Evolutionary conservation across 306 rosid genomes (phyloP).

Genomic region (Arachis stenosperma): DNA sequence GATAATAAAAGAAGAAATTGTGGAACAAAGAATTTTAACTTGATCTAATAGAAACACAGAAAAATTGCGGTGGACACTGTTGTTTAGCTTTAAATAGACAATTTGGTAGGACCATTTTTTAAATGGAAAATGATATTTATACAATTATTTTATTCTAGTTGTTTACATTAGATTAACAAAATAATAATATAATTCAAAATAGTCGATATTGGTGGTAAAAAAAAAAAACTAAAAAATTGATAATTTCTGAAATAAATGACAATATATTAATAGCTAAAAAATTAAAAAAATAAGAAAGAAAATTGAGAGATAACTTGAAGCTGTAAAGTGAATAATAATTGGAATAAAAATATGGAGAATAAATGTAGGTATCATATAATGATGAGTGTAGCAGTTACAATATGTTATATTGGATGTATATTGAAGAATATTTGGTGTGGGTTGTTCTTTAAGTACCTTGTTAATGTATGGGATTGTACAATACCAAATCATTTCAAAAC

Average conservation of each 20-base stretch:
- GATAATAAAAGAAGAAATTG: not conserved
- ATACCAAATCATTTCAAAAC: conserved; percentile 27
- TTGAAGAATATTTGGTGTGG: not conserved
- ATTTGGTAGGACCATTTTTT: not conserved
- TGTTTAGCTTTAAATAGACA: not conserved
- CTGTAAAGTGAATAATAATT: not conserved
- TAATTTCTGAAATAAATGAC: too few species aligned
- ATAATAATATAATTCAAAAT: too few species aligned
- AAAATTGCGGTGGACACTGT: not conserved
- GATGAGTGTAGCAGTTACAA: conserved; percentile 4
- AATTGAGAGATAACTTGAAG: not conserved
- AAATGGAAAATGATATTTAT: too few species aligned
- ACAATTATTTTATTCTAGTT: too few species aligned
- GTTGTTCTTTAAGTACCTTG: not conserved
- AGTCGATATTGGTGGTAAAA: too few species aligned
- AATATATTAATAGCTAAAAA: too few species aligned
- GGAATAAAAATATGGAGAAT: not conserved
- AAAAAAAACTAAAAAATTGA: too few species aligned
- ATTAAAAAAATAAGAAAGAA: not conserved
- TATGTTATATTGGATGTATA: not conserved
- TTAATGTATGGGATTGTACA: not conserved
- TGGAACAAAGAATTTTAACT: too few species aligned
- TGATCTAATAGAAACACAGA: not conserved
- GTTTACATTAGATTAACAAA: too few species aligned
- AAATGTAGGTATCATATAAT: conserved; percentile 10